Evolutionary conservation across 371 early-diverging fungal genomes (phyloP).

Genomic region (Syncephalastrum racemosum): DNA sequence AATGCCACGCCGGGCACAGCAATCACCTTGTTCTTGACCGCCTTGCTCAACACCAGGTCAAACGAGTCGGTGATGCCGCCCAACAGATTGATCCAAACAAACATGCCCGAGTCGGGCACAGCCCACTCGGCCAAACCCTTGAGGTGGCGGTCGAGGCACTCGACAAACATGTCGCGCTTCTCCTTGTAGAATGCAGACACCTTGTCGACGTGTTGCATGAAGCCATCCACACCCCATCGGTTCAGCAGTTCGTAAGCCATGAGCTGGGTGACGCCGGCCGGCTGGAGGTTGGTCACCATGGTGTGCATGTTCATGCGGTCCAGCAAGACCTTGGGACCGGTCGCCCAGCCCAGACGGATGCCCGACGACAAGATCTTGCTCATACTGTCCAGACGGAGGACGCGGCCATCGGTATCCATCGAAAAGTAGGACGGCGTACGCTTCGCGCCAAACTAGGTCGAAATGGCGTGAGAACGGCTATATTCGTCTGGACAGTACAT

Average conservation of each 20-base stretch:
- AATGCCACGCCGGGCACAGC: slow-evolving; percentile 72
- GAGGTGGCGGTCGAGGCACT: slow-evolving; percentile 54
- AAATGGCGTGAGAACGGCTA: slow-evolving; percentile 1
- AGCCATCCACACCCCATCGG: slow-evolving; percentile 65
- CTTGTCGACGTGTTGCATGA: slow-evolving; percentile 57
- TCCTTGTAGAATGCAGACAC: slow-evolving; percentile 63
- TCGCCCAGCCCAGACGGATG: slow-evolving; percentile 76
- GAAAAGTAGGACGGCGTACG: slow-evolving; percentile 70
- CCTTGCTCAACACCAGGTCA: slow-evolving; percentile 63
- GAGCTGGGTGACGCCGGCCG: slow-evolving; percentile 75
- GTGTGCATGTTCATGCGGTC: slow-evolving; percentile 74
- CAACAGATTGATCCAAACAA: slow-evolving; percentile 76
- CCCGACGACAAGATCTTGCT: slow-evolving; percentile 82
- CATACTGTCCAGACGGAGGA: slow-evolving; percentile 82
- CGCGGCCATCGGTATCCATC: slow-evolving; percentile 77
- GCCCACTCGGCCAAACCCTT: slow-evolving; percentile 67
- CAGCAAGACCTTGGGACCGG: slow-evolving; percentile 68
- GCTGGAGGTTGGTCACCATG: slow-evolving; percentile 70
- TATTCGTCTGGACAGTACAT: not conserved
- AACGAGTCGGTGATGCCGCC: slow-evolving; percentile 63
- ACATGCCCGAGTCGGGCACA: slow-evolving; percentile 78
- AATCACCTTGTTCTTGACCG: slow-evolving; percentile 68
- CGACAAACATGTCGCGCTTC: slow-evolving; percentile 65
- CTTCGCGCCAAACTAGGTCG: slow-evolving; percentile 16
- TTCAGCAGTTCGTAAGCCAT: slow-evolving; percentile 60